These are phyloP conservation scores for Elongisporangium anandrum DNA, from an alignment of 352 stramenopile genomes.

Conservation along the genomic window DNA sequence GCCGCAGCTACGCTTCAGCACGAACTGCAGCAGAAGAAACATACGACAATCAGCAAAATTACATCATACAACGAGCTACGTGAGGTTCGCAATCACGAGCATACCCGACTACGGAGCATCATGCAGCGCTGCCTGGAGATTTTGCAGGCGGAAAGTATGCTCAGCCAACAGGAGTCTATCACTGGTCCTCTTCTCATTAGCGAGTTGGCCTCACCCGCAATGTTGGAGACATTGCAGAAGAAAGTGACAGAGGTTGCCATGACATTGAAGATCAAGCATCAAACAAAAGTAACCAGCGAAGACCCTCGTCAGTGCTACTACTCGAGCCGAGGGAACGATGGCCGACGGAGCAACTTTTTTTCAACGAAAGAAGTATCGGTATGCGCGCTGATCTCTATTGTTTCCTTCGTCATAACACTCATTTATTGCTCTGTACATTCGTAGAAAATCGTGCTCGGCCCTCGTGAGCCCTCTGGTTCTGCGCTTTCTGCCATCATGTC, in stretches of 20 bases:
- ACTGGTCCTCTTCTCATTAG: constrained; percentile 31
- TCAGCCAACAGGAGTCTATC: constrained; percentile 13
- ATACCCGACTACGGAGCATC: constrained; percentile 34
- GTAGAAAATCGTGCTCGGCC: constrained; percentile 55
- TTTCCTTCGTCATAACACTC: background rate
- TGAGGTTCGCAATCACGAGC: constrained; percentile 44
- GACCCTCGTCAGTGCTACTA: constrained; percentile 17
- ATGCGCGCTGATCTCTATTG: background rate
- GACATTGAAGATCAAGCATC: constrained; percentile 47
- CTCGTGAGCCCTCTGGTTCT: constrained; percentile 41
- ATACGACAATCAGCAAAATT: constrained; percentile 21
- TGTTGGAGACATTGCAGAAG: constrained; percentile 57
- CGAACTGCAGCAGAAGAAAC: constrained; percentile 28
- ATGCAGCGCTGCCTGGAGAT: constrained; percentile 64
- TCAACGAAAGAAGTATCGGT: constrained; percentile 37
- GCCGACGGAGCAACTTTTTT: constrained; percentile 51
- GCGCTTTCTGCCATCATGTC: constrained; percentile 41
- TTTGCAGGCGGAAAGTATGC: constrained; percentile 39
- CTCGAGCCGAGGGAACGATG: constrained; percentile 12
- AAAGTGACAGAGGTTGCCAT: constrained; percentile 66
- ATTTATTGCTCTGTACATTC: background rate
- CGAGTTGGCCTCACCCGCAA: constrained; percentile 35
- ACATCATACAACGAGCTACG: constrained; percentile 47
- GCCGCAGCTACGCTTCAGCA: constrained; percentile 23
- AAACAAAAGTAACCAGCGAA: constrained; percentile 18